These are phyloP conservation scores for Diutina mesorugosa DNA, from an alignment of 1,139 yeast genomes.

Conservation along the genomic window DNA sequence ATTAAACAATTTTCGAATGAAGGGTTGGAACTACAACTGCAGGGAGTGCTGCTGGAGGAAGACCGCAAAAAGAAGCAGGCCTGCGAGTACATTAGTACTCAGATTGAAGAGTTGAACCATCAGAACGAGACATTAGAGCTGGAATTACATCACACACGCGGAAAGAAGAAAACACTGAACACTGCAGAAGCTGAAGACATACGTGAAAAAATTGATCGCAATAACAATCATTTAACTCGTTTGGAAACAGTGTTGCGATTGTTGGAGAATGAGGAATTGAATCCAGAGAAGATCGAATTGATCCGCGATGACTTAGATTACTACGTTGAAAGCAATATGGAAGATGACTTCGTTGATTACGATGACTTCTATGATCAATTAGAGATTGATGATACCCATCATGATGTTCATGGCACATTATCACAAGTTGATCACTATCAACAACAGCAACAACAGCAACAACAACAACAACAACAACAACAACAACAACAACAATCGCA, in stretches of 20 bases:
- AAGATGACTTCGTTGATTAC: constrained; percentile 91
- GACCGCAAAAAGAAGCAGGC: constrained; percentile 64
- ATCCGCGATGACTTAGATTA: constrained; percentile 86
- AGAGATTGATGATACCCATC: constrained; percentile 44
- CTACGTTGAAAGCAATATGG: constrained; percentile 90
- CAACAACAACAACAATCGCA: neutral
- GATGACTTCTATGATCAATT: constrained; percentile 87
- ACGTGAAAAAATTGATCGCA: constrained; percentile 43
- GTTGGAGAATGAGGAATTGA: constrained; percentile 73
- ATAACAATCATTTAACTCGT: constrained; percentile 65
- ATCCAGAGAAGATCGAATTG: constrained; percentile 68
- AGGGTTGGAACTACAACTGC: constrained; percentile 58
- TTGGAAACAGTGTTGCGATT: constrained; percentile 68
- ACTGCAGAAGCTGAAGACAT: neutral
- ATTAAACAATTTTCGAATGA: constrained; percentile 94
- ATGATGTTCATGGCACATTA: constrained; percentile 2
- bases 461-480: neutral
- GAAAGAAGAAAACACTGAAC: constrained; percentile 24
- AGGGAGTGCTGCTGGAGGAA: constrained; percentile 17
- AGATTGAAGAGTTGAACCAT: constrained; percentile 71
- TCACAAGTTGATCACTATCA: neutral
- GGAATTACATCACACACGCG: constrained; percentile 47
- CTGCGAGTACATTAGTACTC: constrained; percentile 54
- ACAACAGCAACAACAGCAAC: neutral
- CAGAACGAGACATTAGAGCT: constrained; percentile 76